Conservation (phyloP, 768 basidiomycete genomes). For the Lactarius quietus region DNA sequence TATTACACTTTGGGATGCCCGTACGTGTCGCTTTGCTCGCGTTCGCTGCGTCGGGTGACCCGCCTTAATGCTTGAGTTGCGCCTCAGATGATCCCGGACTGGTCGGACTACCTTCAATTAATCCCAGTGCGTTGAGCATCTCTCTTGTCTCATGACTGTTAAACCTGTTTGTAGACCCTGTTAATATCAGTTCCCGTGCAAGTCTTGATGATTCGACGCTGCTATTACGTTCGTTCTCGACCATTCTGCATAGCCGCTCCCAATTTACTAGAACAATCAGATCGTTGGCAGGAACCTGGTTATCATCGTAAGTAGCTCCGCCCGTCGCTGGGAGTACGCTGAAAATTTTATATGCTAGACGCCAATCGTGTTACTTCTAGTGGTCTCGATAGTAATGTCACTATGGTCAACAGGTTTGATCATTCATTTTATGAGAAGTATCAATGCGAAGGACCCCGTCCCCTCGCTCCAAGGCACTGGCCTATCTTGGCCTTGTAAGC, state of each 20-base stretch:
- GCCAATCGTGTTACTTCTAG: conserved; percentile 9
- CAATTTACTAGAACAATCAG: background rate
- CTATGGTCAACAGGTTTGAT: background rate
- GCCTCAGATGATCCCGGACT: background rate
- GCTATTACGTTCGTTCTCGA: conserved; percentile 15
- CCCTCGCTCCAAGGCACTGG: background rate
- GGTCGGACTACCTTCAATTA: background rate
- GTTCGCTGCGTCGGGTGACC: no score
- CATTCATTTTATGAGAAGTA: background rate
- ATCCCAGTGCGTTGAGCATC: conserved; percentile 2
- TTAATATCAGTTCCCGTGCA: conserved; percentile 11
- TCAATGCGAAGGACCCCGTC: background rate
- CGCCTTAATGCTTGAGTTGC: background rate
- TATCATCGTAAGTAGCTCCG: conserved; percentile 1
- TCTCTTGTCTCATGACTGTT: background rate
- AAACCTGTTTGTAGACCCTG: conserved; percentile 1
- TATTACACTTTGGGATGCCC: background rate
- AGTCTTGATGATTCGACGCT: conserved; percentile 14
- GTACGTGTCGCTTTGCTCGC: background rate
- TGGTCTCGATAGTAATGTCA: background rate
- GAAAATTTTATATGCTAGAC: background rate
- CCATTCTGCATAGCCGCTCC: background rate
- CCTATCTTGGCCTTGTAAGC: conserved; percentile 15
- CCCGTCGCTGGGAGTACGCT: background rate
- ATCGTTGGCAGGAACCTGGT: conserved; percentile 5